phyloP scores from a whole-genome alignment of 2,329 filamentous ascomycete species.

The Talaromyces sp. region DNA sequence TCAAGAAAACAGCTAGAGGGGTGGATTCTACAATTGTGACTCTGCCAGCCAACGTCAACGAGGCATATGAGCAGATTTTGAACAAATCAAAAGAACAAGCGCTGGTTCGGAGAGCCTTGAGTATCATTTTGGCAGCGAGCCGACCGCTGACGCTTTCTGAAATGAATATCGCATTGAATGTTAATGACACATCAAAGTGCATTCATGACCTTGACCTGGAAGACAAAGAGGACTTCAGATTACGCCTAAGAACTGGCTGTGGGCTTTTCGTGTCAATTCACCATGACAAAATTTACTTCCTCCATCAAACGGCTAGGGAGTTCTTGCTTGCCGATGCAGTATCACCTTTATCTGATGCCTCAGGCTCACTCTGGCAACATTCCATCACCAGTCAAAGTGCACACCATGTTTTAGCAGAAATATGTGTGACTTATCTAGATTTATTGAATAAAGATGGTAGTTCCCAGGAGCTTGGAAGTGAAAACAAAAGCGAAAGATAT shows the following conservation, averaged over 20 bases:
- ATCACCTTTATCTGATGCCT: background rate
- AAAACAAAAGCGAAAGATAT: background rate
- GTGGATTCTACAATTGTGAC: background rate
- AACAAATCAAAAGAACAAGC: conserved; percentile 10
- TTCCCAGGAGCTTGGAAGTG: background rate
- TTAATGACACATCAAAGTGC: conserved; percentile 23
- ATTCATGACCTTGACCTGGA: conserved; percentile 16
- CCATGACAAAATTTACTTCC: too few relatives aligned
- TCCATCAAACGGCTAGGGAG: conserved; percentile 26
- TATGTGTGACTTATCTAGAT: background rate
- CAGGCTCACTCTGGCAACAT: background rate
- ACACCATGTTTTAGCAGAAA: background rate
- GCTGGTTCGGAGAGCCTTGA: conserved; percentile 13
- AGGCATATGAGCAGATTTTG: conserved; percentile 31
- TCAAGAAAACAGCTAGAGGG: conserved; percentile 22
- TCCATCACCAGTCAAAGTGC: background rate
- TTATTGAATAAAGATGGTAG: background rate
- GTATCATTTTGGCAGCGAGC: conserved; percentile 17
- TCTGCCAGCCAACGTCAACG: conserved; percentile 33
- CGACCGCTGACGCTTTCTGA: conserved; percentile 27
- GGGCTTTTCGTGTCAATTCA: conserved; percentile 24
- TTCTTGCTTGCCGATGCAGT: conserved; percentile 16
- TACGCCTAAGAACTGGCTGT: conserved; percentile 12
- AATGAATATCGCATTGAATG: conserved; percentile 30
- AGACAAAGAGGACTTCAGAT: conserved; percentile 11